A percentile compares a stretch with the other conserved stretches of the same genome.
phyloP scores from a whole-genome alignment of 768 basidiomycete species.

The Filobasidium floriforme region DNA sequence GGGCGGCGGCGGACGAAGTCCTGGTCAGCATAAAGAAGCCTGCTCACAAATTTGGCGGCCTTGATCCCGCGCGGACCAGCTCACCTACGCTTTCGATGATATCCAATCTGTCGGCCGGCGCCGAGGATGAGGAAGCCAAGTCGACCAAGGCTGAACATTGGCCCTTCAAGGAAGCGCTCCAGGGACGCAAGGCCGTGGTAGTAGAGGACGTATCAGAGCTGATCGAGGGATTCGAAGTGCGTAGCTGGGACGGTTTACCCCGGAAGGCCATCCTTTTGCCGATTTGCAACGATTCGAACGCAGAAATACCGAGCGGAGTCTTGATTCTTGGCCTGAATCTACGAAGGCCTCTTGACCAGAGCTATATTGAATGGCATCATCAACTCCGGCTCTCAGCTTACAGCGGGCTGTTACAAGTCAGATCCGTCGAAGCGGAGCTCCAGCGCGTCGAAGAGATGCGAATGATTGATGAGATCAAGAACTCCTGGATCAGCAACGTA shows the following conservation, averaged over 20 bases:
- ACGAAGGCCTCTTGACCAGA: conserved; percentile 37
- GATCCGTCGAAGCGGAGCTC: conserved; percentile 37
- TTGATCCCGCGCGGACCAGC: conserved; percentile 18
- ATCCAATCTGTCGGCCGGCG: conserved; percentile 23
- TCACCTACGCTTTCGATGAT: conserved; percentile 36
- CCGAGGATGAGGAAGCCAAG: conserved; percentile 11
- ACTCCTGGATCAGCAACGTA: conserved; percentile 18
- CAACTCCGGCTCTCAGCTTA: conserved; percentile 34
- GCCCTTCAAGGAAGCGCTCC: conserved; percentile 37
- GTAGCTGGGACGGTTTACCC: conserved; percentile 40
- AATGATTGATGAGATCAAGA: conserved; percentile 34
- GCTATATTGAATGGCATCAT: conserved; percentile 34
- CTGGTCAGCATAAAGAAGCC: conserved; percentile 8
- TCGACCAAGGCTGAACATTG: conserved; percentile 24
- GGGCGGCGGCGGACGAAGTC: conserved; percentile 24
- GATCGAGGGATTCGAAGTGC: conserved; percentile 31
- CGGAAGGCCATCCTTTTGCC: conserved; percentile 35
- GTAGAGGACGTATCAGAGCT: conserved; percentile 35
- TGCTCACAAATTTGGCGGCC: conserved; percentile 12
- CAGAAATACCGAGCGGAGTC: conserved; percentile 33
- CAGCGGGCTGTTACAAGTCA: conserved; percentile 37
- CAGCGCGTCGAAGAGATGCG: conserved; percentile 36
- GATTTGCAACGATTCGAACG: conserved; percentile 36
- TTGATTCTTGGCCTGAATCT: conserved; percentile 37
- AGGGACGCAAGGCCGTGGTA: conserved; percentile 28